Conservation (phyloP, 164 flowering plant genomes). For the Magnolia changhungtana region DNA sequence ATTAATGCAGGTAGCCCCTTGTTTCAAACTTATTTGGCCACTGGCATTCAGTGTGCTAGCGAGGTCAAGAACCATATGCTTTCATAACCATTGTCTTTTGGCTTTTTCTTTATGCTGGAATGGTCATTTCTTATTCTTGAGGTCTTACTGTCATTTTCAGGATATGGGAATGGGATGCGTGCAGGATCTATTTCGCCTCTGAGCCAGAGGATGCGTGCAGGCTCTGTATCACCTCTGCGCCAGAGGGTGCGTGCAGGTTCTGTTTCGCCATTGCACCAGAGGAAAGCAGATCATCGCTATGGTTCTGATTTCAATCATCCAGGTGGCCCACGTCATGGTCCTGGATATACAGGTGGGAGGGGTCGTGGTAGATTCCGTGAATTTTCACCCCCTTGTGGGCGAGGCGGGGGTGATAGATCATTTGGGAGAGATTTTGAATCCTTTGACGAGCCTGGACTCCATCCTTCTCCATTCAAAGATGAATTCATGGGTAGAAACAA, state of each 20-base stretch:
- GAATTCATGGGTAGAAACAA: constrained; percentile 58
- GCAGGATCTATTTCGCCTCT: constrained; percentile 80
- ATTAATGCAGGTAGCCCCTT: constrained; percentile 21
- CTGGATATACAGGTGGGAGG: constrained; percentile 61
- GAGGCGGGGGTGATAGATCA: constrained; percentile 67
- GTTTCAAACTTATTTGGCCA: constrained; percentile 20
- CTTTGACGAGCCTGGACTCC: constrained; percentile 52
- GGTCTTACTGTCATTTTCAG: constrained; percentile 53
- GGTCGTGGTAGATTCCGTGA: constrained; percentile 67
- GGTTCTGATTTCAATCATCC: constrained; percentile 54
- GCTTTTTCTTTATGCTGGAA: constrained; percentile 6
- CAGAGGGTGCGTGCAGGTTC: constrained; percentile 73
- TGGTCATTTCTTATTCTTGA: constrained; percentile 17
- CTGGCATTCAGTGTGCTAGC: constrained; percentile 4
- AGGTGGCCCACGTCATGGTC: constrained; percentile 41
- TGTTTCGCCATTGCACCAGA: constrained; percentile 63
- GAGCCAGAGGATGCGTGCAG: constrained; percentile 65
- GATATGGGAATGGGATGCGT: constrained; percentile 68
- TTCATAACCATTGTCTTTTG: constrained; percentile 7
- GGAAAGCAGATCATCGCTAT: constrained; percentile 25
- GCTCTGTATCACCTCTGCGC: constrained; percentile 71
- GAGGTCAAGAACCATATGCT: constrained; percentile 15
- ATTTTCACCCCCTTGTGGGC: constrained; percentile 63
- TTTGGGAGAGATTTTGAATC: constrained; percentile 59
- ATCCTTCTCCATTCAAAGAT: constrained; percentile 46